Evolutionary conservation across 192 early-diverging fungal species (phyloP).

Genomic region (Helicostylum pulchrum): DNA sequence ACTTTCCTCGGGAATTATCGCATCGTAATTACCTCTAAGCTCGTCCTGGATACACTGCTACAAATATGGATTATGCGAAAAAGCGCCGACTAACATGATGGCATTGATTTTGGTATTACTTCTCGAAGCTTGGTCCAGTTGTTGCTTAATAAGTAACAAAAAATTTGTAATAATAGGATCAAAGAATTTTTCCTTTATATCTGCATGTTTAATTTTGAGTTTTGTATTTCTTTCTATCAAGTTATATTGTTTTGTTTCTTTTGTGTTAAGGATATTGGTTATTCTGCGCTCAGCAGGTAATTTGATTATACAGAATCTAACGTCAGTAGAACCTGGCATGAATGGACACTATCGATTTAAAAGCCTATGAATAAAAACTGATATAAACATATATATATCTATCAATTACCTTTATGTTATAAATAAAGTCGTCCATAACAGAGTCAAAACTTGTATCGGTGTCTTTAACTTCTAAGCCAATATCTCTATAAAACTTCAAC

Average conservation of each 20-base stretch:
- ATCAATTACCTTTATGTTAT: conserved; percentile 40
- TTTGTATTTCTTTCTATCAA: background rate
- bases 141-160: conserved; percentile 34
- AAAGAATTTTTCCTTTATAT: conserved; percentile 41
- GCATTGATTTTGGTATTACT: conserved; percentile 31
- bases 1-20: conserved; percentile 31
- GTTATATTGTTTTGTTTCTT: no score
- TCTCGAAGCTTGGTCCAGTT: conserved; percentile 19
- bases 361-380: no score
- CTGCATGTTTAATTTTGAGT: conserved; percentile 29
- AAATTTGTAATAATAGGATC: conserved; percentile 46
- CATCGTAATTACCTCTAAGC: conserved; percentile 30
- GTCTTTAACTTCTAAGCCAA: no score
- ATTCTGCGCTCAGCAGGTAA: no score
- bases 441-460: no score
- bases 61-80: conserved; percentile 50
- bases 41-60: conserved; percentile 41
- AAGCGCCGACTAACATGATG: conserved; percentile 51
- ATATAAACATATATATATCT: no score
- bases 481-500: no score
- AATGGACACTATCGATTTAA: no score
- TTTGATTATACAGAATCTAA: no score
- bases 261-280: no score
- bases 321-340: no score
- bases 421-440: conserved; percentile 29